A percentile compares a stretch with the other conserved stretches of the same genome.
Evolutionary conservation across 305 asterid genomes (phyloP).

Genomic region (Plantago rigida): DNA sequence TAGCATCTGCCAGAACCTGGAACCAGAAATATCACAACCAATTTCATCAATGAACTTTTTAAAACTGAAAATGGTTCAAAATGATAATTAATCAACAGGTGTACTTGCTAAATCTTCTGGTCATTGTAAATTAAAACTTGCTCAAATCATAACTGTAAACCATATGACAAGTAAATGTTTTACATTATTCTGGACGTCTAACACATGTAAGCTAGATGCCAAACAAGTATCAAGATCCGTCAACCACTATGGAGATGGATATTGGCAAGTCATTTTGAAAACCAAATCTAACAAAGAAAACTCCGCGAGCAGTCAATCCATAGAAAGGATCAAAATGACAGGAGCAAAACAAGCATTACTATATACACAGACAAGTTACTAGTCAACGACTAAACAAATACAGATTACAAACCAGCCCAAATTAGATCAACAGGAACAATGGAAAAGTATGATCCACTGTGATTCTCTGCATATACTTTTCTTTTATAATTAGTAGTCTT

Average conservation of each 20-base stretch:
- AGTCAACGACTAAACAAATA: too few relatives aligned
- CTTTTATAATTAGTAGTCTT: too few relatives aligned
- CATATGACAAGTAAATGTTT: too few relatives aligned
- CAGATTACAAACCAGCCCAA: too few relatives aligned
- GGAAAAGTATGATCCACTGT: too few relatives aligned
- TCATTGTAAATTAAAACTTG: constrained; percentile 6
- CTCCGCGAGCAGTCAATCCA: background rate
- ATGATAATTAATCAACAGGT: constrained; percentile 1
- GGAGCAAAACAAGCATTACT: background rate
- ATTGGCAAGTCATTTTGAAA: background rate
- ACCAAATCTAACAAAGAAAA: background rate
- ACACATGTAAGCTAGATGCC: too few relatives aligned
- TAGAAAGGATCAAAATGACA: background rate
- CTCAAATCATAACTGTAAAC: background rate
- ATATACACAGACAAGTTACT: background rate
- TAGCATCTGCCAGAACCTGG: constrained; percentile 90
- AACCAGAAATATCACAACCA: constrained; percentile 26
- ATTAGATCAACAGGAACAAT: too few relatives aligned
- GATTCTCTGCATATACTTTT: too few relatives aligned
- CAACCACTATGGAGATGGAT: background rate
- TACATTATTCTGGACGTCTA: too few relatives aligned
- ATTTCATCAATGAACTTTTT: constrained; percentile 1
- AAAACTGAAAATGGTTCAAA: background rate
- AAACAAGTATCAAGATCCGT: too few relatives aligned
- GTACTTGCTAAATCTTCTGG: constrained; percentile 2